A percentile compares a stretch with the other conserved stretches of the same genome.
phyloP scores from a whole-genome alignment of 2,329 filamentous ascomycete genomes.

The Endoconidiophora laricicola region DNA sequence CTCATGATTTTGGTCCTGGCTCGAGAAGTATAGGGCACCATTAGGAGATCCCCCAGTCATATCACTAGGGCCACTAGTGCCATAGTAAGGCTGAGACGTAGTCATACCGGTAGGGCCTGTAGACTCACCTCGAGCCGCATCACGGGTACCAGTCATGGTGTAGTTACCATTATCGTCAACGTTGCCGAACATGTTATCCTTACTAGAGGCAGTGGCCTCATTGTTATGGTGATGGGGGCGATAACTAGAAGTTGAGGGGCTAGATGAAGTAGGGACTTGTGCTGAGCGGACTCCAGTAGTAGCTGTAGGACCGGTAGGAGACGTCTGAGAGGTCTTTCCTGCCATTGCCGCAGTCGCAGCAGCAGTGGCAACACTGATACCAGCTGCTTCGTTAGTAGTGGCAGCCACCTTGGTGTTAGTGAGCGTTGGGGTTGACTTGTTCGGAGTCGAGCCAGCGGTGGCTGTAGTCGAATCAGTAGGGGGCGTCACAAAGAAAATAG shows the following conservation, averaged over 20 bases:
- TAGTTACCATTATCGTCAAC: neutral
- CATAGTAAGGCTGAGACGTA: neutral
- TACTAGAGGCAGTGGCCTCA: neutral
- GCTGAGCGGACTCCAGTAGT: conserved; percentile 8
- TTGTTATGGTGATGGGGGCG: neutral
- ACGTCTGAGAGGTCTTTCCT: neutral
- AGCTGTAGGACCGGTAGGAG: neutral
- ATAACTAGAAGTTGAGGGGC: neutral
- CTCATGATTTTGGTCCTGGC: neutral
- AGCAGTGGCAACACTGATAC: neutral
- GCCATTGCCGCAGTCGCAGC: neutral
- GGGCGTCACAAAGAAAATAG: neutral
- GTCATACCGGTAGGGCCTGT: conserved; percentile 4
- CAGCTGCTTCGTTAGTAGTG: neutral
- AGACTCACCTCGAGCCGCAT: neutral
- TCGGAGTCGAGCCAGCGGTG: neutral
- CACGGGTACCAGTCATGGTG: conserved; percentile 2
- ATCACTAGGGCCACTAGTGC: neutral
- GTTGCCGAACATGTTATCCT: neutral
- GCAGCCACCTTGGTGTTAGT: neutral
- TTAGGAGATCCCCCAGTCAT: neutral
- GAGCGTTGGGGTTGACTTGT: neutral
- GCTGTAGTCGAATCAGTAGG: neutral
- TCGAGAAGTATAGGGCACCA: neutral
- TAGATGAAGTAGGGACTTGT: conserved; percentile 6